These are phyloP conservation scores for Rosa hybrid DNA, from an alignment of 331 rosid species.

Conservation along the genomic window DNA sequence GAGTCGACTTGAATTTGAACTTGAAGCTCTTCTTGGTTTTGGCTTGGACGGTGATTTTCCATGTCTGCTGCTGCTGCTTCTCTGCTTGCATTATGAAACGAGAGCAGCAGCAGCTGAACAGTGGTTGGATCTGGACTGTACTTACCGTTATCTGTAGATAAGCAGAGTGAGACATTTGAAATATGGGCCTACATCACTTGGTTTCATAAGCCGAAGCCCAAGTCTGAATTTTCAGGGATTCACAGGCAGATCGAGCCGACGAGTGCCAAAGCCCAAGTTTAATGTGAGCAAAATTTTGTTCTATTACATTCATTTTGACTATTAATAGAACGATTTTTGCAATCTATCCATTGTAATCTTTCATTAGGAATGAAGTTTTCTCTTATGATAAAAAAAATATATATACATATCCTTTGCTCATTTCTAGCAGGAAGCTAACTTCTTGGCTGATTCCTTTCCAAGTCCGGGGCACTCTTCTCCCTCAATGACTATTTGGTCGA, in stretches of 20 bases:
- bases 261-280: not conserved
- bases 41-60: constrained; percentile 46
- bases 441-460: too few relatives aligned
- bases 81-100: constrained; percentile 29
- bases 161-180: not conserved
- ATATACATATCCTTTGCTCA: too few relatives aligned
- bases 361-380: too few relatives aligned
- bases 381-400: too few relatives aligned
- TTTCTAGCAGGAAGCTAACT: too few relatives aligned
- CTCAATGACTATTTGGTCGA: too few relatives aligned
- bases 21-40: constrained; percentile 43
- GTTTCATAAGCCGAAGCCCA: not conserved
- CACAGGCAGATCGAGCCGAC: not conserved
- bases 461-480: too few relatives aligned
- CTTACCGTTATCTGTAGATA: constrained; percentile 18
- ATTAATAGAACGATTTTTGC: too few relatives aligned
- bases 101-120: constrained; percentile 1
- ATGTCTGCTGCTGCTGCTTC: constrained; percentile 36
- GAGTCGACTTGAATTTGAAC: constrained; percentile 45
- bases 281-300: too few relatives aligned
- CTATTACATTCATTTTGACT: too few relatives aligned
- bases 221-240: too few relatives aligned
- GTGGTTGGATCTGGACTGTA: not conserved
- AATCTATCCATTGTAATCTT: too few relatives aligned
- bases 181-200: not conserved